A percentile compares a stretch with the other conserved stretches of the same genome.
Evolutionary conservation across 2,329 filamentous ascomycete species (phyloP).

Genomic region (Fusarium xyrophilum): DNA sequence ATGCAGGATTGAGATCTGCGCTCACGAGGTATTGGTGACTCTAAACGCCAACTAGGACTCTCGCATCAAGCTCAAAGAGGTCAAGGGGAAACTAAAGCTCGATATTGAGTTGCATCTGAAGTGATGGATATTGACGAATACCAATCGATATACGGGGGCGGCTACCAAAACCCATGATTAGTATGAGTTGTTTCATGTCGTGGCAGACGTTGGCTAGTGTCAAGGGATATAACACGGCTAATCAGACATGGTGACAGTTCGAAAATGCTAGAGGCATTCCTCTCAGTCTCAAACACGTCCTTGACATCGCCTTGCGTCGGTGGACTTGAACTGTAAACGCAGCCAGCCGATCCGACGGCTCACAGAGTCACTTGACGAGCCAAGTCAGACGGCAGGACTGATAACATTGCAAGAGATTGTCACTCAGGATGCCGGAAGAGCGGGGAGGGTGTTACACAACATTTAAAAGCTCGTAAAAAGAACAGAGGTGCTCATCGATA

Average conservation of each 20-base stretch:
- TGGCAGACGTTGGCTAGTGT: conserved; percentile 21
- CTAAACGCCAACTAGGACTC: conserved; percentile 7
- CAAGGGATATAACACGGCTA: neutral
- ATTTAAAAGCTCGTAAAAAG: conserved; percentile 4
- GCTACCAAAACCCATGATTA: conserved; percentile 11
- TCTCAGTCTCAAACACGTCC: conserved; percentile 12
- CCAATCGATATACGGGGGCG: conserved; percentile 11
- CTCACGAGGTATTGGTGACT: conserved; percentile 11
- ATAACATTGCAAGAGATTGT: conserved; percentile 10
- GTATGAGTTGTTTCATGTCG: conserved; percentile 25
- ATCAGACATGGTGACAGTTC: neutral
- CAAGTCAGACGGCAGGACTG: neutral
- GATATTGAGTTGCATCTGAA: conserved; percentile 10
- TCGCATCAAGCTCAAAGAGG: conserved; percentile 10
- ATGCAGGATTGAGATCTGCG: conserved; percentile 26
- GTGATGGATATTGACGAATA: conserved; percentile 4
- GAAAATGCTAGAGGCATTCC: conserved; percentile 1
- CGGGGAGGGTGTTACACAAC: conserved; percentile 14
- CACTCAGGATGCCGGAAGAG: conserved; percentile 4
- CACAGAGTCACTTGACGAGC: conserved; percentile 11
- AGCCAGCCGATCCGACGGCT: conserved; percentile 20
- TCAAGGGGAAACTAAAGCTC: conserved; percentile 24
- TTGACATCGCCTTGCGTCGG: neutral
- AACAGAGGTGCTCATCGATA: neutral
- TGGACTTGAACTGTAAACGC: neutral